Percentiles rank a stretch among this genome's conserved stretches.
phyloP scores from a whole-genome alignment of 495 filamentous ascomycete genomes.

The Ascobolus immersus region DNA sequence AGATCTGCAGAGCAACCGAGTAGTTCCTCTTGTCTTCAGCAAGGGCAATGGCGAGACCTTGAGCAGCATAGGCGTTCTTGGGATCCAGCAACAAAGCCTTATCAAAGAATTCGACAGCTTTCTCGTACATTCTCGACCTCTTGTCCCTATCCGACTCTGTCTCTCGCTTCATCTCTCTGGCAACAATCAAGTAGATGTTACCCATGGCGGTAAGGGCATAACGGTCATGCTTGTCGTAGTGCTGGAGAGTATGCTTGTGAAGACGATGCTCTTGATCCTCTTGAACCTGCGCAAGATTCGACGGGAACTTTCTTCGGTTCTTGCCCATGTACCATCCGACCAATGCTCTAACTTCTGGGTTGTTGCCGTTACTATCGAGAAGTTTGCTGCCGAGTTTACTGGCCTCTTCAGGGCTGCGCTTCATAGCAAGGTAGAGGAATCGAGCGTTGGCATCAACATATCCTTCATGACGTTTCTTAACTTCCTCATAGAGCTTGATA shows the following conservation, averaged over 20 bases:
- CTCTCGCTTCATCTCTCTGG: slow-evolving; percentile 79
- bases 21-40: slow-evolving; percentile 81
- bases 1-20: slow-evolving; percentile 52
- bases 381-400: slow-evolving; percentile 60
- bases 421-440: slow-evolving; percentile 66
- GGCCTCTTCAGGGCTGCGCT: slow-evolving; percentile 65
- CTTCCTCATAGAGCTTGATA: slow-evolving; percentile 58
- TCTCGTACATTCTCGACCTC: slow-evolving; percentile 57
- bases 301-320: slow-evolving; percentile 48
- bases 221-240: slow-evolving; percentile 86
- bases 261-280: slow-evolving; percentile 82
- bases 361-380: slow-evolving; percentile 48
- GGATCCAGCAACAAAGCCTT: slow-evolving; percentile 82
- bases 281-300: slow-evolving; percentile 63
- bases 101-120: slow-evolving; percentile 93
- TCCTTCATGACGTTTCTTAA: slow-evolving; percentile 57
- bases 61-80: slow-evolving; percentile 83
- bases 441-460: slow-evolving; percentile 78
- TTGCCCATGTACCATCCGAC: slow-evolving; percentile 83
- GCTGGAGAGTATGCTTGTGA: slow-evolving; percentile 83
- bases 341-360: slow-evolving; percentile 72
- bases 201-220: slow-evolving; percentile 93
- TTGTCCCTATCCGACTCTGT: slow-evolving; percentile 76
- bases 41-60: slow-evolving; percentile 80
- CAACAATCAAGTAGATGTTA: slow-evolving; percentile 61